A percentile compares a stretch with the other conserved stretches of the same genome.
Conservation (phyloP, 108 stramenopile genomes). For the Parmales sp. region DNA sequence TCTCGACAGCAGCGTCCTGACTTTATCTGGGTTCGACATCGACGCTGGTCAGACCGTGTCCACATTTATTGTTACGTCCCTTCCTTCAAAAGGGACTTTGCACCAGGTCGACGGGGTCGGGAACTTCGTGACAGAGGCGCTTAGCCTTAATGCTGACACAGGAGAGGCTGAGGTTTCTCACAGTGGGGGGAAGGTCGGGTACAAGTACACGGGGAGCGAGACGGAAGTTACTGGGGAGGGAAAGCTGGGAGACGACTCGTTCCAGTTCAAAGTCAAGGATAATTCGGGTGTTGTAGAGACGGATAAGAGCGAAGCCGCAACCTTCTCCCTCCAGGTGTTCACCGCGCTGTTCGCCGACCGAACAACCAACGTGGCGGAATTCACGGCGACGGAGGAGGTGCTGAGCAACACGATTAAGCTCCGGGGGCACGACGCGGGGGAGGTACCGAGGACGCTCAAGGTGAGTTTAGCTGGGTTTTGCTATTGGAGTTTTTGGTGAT, state of each 20-base stretch:
- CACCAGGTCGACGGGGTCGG: background rate
- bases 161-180: background rate
- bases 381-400: background rate
- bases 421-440: background rate
- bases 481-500: no score
- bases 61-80: no score
- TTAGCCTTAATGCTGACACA: no score
- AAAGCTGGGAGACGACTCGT: background rate
- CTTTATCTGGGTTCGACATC: background rate
- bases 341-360: background rate
- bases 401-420: background rate
- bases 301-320: background rate
- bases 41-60: background rate
- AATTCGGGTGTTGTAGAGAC: background rate
- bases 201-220: slow-evolving; percentile 7
- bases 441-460: no score
- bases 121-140: background rate
- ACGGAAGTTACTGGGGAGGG: background rate
- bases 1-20: background rate
- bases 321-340: background rate
- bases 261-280: background rate
- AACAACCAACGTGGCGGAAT: background rate
- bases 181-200: background rate
- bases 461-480: no score
- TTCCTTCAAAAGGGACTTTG: background rate